phyloP scores from a whole-genome alignment of 2,329 filamentous ascomycete genomes.

The Cercospora sojina region DNA sequence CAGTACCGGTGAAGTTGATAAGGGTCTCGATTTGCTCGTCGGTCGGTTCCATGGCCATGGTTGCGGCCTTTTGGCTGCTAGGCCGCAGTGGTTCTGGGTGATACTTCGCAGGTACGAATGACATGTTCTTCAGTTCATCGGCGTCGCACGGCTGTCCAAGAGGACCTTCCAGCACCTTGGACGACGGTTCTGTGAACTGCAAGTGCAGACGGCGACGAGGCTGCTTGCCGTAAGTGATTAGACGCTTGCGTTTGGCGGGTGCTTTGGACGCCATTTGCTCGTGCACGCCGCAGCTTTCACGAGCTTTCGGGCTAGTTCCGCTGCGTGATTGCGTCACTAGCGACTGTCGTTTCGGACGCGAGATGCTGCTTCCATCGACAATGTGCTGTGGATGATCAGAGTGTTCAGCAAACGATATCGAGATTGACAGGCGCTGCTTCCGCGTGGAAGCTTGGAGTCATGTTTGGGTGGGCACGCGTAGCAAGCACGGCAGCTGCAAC shows the following conservation, averaged over 20 bases:
- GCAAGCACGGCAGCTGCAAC: neutral
- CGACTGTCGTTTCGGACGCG: constrained; percentile 5
- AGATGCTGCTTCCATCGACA: neutral
- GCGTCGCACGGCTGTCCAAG: constrained; percentile 4
- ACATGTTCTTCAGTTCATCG: constrained; percentile 19
- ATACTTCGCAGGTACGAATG: constrained; percentile 20
- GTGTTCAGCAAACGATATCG: neutral
- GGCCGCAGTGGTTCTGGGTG: constrained; percentile 15
- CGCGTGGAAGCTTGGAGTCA: neutral
- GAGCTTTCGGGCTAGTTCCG: constrained; percentile 9
- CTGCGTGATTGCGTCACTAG: constrained; percentile 9
- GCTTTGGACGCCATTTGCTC: neutral
- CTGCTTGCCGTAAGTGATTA: constrained; percentile 3
- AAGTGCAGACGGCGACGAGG: neutral
- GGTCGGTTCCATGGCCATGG: constrained; percentile 32
- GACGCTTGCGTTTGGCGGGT: constrained; percentile 5
- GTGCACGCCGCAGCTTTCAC: constrained; percentile 5
- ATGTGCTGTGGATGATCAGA: neutral
- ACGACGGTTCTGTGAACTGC: neutral
- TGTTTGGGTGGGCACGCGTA: neutral
- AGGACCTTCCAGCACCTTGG: neutral
- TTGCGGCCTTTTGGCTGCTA: constrained; percentile 29
- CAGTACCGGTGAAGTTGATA: constrained; percentile 23
- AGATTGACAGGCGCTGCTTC: neutral
- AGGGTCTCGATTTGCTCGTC: constrained; percentile 30